These are phyloP conservation scores for Leptodontidium sp. DNA, from an alignment of 2,329 filamentous ascomycete genomes.

Conservation along the genomic window DNA sequence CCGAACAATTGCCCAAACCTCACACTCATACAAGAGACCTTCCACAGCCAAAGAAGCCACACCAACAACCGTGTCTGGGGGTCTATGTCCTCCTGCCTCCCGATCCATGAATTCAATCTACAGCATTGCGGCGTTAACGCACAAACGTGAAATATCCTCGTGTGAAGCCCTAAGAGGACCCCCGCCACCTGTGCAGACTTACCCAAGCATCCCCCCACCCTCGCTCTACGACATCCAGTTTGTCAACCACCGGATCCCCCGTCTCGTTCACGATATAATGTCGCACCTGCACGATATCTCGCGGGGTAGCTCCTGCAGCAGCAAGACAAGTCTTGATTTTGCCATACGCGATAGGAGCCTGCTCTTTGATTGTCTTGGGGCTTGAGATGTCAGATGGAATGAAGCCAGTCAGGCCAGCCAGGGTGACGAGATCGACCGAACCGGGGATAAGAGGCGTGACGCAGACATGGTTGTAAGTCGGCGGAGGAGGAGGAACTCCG, in stretches of 20 bases:
- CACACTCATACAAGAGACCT: slow-evolving; percentile 24
- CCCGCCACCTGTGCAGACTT: background rate
- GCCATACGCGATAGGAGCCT: slow-evolving; percentile 21
- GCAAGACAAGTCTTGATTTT: slow-evolving; percentile 28
- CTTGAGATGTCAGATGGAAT: background rate
- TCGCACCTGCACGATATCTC: slow-evolving; percentile 23
- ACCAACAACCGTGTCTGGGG: slow-evolving; percentile 25
- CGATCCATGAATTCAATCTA: slow-evolving; percentile 24
- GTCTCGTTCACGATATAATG: slow-evolving; percentile 26
- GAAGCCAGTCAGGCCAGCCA: slow-evolving; percentile 15
- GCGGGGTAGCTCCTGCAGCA: slow-evolving; percentile 19
- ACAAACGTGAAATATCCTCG: background rate
- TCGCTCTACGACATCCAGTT: slow-evolving; percentile 17
- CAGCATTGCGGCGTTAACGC: background rate
- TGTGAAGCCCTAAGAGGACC: background rate
- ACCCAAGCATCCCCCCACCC: slow-evolving; percentile 25
- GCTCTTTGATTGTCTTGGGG: slow-evolving; percentile 18
- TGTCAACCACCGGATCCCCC: slow-evolving; percentile 19
- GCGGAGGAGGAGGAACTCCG: slow-evolving; percentile 18
- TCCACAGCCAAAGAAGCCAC: slow-evolving; percentile 21
- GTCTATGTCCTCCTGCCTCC: slow-evolving; percentile 22
- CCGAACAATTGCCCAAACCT: slow-evolving; percentile 28
- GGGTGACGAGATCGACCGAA: slow-evolving; percentile 20
- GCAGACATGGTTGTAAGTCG: slow-evolving; percentile 24
- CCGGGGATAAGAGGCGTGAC: slow-evolving; percentile 28